Evolutionary conservation across 2,329 filamentous ascomycete genomes (phyloP).

Genomic region (Penicillium crustosum): DNA sequence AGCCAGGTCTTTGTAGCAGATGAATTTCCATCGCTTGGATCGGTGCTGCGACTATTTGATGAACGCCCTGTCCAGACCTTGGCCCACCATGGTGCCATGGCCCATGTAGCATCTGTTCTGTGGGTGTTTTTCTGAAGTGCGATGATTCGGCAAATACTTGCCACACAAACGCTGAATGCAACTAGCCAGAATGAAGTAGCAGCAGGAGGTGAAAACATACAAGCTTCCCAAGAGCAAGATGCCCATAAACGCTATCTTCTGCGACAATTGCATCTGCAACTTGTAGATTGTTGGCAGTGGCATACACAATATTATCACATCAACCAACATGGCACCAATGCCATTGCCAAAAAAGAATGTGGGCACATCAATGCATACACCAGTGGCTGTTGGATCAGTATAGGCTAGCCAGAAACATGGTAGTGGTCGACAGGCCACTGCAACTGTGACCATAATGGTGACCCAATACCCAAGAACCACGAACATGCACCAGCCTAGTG

Average conservation of each 20-base stretch:
- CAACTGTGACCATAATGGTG: background rate
- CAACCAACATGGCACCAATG: background rate
- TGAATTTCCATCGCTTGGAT: background rate
- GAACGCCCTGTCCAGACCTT: background rate
- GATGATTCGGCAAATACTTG: background rate
- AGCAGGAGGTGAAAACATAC: background rate
- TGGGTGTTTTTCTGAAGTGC: background rate
- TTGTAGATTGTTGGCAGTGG: background rate
- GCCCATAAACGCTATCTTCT: background rate
- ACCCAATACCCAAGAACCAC: background rate
- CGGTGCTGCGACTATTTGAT: background rate
- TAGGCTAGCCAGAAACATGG: background rate
- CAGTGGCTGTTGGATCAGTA: background rate
- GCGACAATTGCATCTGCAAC: background rate
- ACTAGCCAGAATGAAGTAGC: background rate
- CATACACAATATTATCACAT: slow-evolving; percentile 1
- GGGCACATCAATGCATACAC: slow-evolving; percentile 1
- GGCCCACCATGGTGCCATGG: background rate
- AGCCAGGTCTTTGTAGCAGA: background rate
- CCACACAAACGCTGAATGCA: background rate
- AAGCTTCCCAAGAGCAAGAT: slow-evolving; percentile 1
- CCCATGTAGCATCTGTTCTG: background rate
- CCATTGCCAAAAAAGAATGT: background rate
- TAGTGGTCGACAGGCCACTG: background rate
- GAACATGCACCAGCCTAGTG: background rate